Base-by-base conservation (phyloP, 345 rosid genomes). In the Ailanthus altissimus region DNA sequence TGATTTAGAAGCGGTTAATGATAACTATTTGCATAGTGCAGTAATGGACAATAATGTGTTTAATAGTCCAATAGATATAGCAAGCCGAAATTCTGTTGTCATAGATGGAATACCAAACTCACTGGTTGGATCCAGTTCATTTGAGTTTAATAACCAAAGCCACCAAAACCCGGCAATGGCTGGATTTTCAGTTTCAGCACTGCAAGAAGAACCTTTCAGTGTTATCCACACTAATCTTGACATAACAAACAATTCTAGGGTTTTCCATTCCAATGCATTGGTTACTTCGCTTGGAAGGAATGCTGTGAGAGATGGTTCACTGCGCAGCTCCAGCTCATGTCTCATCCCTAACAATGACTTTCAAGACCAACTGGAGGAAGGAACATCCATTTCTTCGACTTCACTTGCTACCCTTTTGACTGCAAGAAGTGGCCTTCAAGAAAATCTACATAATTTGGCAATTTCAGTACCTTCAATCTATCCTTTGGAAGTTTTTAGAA, bases 21-120 rank as follows among this genome's bases (percentile, higher is more conserved):
- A 40, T 64, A 21, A 74, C 56, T 64, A 71, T 75, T n/a, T 36
- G 56, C 36, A 15, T 8, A 47, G n/a, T 6, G 5, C 2, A 8
- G 9, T 46, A 56, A 89, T 88, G 88, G 88, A 86, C 66, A 70
- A 83, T 86, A 82, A 85, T 80, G 80, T 84, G 85, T 87, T 83
- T 43, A 69, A 78, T 79, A 81, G 81, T 81, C 78, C 83, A 16
- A 67, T 77, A 18, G 82, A 84, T 73, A 84, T 78, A 80, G 70
- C 77, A 2, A 62, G 77, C 81, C 86, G 78, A 72, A 79, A 84
- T 76, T 76, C 87, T 43, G 58, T 36, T 71, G 53, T 82, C 43
- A 58, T 78, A 42, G 86, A 83, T 67, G 84, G 77, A 67, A 74
- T 81, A 57, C 75, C 82, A 8, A 74, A 78, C 75, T 76, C 91